Evolutionary conservation across 2,329 filamentous ascomycete species (phyloP).

Genomic region (Paramyrothecium roridum): DNA sequence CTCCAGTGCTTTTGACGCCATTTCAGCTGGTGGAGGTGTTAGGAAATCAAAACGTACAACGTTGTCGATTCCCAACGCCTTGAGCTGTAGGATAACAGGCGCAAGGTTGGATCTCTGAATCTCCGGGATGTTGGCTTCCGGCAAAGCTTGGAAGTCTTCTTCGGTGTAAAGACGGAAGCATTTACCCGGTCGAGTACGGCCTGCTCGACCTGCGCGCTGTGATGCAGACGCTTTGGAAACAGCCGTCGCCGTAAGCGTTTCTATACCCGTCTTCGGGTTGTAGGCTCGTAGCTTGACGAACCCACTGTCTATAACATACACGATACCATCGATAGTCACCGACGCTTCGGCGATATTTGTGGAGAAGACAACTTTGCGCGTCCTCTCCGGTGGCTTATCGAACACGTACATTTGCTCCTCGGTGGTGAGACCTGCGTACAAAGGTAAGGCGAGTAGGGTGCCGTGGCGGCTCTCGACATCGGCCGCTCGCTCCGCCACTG

Average conservation of each 20-base stretch:
- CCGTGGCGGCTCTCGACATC: conserved; percentile 43
- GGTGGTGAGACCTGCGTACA: conserved; percentile 85
- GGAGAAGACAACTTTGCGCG: conserved; percentile 85
- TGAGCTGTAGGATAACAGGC: conserved; percentile 83
- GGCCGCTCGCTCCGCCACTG: conserved; percentile 69
- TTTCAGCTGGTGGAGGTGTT: conserved; percentile 78
- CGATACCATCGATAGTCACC: conserved; percentile 88
- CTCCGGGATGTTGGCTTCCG: conserved; percentile 77
- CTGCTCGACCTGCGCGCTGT: conserved; percentile 85
- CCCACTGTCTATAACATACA: conserved; percentile 86
- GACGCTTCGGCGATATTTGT: conserved; percentile 98
- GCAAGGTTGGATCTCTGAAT: conserved; percentile 91
- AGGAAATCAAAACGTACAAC: conserved; percentile 87
- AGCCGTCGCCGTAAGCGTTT: conserved; percentile 76
- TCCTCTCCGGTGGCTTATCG: conserved; percentile 75
- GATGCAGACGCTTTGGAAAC: conserved; percentile 91
- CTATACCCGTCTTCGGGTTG: conserved; percentile 80
- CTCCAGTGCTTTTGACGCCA: conserved; percentile 83
- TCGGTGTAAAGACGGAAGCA: conserved; percentile 93
- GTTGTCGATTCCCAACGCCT: conserved; percentile 93
- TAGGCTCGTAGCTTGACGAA: conserved; percentile 89
- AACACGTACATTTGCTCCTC: conserved; percentile 97
- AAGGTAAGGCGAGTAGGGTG: conserved; percentile 52
- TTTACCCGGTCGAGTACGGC: conserved; percentile 85
- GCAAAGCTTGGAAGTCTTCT: conserved; percentile 60